These are phyloP conservation scores for Aplosporella prunicola DNA, from an alignment of 2,329 filamentous ascomycete species.

Conservation along the genomic window DNA sequence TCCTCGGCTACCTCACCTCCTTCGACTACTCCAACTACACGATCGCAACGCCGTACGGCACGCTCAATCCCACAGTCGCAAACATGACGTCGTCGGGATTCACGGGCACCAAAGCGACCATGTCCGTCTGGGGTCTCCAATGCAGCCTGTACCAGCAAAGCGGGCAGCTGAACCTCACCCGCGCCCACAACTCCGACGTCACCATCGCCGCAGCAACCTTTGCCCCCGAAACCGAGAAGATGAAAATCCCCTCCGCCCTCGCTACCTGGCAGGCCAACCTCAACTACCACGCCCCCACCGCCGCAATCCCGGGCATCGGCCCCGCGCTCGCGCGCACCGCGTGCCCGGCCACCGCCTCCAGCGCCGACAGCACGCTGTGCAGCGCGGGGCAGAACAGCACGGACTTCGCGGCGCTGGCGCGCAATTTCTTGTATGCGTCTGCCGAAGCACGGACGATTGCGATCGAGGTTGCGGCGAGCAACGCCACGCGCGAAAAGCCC, in stretches of 20 bases:
- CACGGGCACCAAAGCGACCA: background rate
- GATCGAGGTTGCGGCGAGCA: background rate
- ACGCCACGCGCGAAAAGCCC: background rate
- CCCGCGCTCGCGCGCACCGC: background rate
- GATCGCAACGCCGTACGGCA: background rate
- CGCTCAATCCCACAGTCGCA: background rate
- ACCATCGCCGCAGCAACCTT: background rate
- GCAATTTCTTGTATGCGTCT: background rate
- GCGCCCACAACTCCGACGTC: background rate
- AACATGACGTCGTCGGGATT: background rate
- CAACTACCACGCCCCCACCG: background rate
- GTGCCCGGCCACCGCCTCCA: background rate
- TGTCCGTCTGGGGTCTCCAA: background rate
- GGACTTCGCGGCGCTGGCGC: background rate
- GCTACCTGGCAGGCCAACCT: slow-evolving; percentile 4
- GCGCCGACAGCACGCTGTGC: too few relatives aligned
- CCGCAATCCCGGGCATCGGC: background rate
- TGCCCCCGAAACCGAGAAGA: background rate
- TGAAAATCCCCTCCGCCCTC: background rate
- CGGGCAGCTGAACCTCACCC: background rate
- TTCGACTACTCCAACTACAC: background rate
- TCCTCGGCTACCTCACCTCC: background rate
- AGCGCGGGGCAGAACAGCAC: too few relatives aligned
- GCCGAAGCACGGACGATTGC: background rate
- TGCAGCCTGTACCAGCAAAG: background rate